Evolutionary conservation across 495 filamentous ascomycete genomes (phyloP).

Genomic region (Staphylotrichum tortipilum): DNA sequence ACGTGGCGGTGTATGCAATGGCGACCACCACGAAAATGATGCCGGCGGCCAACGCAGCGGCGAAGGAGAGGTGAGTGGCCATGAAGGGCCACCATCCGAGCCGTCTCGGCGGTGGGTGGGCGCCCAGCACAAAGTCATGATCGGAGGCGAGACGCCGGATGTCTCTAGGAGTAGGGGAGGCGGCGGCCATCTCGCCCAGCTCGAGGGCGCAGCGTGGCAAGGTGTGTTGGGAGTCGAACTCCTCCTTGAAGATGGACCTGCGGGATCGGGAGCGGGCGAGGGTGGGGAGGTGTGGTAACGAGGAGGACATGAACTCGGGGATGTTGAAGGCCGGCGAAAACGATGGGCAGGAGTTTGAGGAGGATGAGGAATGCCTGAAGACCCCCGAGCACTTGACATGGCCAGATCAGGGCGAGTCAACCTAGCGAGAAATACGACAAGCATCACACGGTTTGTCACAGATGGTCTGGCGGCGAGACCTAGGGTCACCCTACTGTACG

Average conservation of each 20-base stretch:
- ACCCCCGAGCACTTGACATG: too few relatives aligned
- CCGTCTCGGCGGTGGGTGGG: conserved; percentile 10
- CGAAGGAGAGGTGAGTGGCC: conserved; percentile 19
- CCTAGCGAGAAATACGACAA: not conserved
- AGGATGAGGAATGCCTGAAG: too few relatives aligned
- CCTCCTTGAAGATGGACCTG: conserved; percentile 23
- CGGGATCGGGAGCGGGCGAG: conserved; percentile 17
- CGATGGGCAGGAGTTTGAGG: not conserved
- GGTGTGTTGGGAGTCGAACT: conserved; percentile 15
- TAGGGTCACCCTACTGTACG: too few relatives aligned
- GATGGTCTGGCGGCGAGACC: too few relatives aligned
- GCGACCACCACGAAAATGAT: conserved; percentile 18
- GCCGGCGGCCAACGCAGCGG: conserved; percentile 14
- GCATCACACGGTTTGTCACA: too few relatives aligned
- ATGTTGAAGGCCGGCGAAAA: not conserved
- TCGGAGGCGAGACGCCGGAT: conserved; percentile 22
- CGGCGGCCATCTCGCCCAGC: conserved; percentile 8
- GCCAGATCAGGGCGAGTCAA: not conserved
- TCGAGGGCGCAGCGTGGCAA: conserved; percentile 3
- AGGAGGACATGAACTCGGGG: not conserved
- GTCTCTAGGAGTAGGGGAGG: conserved; percentile 18
- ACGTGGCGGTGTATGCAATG: conserved; percentile 18
- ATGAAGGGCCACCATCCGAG: conserved; percentile 21
- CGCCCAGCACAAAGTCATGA: conserved; percentile 22
- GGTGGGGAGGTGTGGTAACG: not conserved